Evolutionary conservation across 192 early-diverging fungal species (phyloP).

Genomic region (Coemansia sp.): DNA sequence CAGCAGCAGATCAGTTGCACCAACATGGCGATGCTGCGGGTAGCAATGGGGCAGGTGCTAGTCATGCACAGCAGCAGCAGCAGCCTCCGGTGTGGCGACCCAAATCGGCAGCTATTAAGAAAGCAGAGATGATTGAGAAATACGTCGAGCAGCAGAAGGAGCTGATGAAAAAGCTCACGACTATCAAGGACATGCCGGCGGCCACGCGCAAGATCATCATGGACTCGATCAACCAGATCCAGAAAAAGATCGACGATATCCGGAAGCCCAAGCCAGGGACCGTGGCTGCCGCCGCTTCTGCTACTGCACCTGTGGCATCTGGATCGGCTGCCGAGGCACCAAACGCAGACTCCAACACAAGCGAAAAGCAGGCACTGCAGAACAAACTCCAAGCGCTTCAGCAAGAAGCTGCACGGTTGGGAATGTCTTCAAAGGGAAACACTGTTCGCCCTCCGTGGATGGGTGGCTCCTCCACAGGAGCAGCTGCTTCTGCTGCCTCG

Average conservation of each 20-base stretch:
- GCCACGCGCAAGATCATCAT: slow-evolving; percentile 55
- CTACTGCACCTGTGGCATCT: not conserved
- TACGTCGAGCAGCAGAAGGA: slow-evolving; percentile 54
- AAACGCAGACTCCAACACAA: slow-evolving; percentile 3
- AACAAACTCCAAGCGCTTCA: slow-evolving; percentile 35
- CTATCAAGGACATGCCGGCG: slow-evolving; percentile 40
- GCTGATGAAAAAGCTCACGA: slow-evolving; percentile 46
- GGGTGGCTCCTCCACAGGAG: not conserved
- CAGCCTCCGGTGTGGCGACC: slow-evolving; percentile 37
- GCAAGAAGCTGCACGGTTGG: slow-evolving; percentile 30
- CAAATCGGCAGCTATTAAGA: slow-evolving; percentile 49
- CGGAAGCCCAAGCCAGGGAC: slow-evolving; percentile 18
- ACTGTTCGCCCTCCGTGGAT: not conserved
- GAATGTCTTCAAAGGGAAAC: slow-evolving; percentile 7
- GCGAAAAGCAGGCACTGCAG: slow-evolving; percentile 40
- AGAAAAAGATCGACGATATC: slow-evolving; percentile 39
- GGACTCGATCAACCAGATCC: slow-evolving; percentile 54
- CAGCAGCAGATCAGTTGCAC: not conserved
- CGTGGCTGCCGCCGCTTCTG: not conserved
- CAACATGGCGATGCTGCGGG: not conserved
- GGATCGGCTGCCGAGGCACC: not conserved
- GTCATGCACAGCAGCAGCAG: slow-evolving; percentile 4
- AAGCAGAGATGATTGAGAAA: slow-evolving; percentile 51
- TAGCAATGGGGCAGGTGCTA: not conserved
- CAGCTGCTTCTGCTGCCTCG: slow-evolving; percentile 5